phyloP scores from a whole-genome alignment of 2,329 filamentous ascomycete species.

The Cladosporium sphaerospermum region DNA sequence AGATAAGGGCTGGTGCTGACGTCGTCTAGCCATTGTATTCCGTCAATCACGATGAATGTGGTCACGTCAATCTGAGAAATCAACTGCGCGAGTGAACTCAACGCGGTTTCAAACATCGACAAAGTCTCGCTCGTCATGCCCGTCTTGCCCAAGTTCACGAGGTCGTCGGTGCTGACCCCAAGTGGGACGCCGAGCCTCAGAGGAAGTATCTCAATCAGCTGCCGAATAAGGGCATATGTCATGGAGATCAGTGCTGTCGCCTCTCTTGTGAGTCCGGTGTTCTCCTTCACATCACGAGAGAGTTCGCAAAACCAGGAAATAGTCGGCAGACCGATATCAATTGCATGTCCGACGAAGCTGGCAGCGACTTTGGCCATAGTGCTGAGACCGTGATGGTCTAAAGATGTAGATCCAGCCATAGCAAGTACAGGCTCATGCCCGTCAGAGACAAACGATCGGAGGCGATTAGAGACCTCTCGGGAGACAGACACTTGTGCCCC shows the following conservation, averaged over 20 bases:
- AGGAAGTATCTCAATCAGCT: conserved; percentile 14
- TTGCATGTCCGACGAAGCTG: conserved; percentile 11
- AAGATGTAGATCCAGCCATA: neutral
- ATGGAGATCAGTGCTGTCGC: conserved; percentile 7
- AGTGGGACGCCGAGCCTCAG: conserved; percentile 1
- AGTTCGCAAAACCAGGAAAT: conserved; percentile 12
- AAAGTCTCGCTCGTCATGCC: neutral
- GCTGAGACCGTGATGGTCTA: neutral
- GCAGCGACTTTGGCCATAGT: neutral
- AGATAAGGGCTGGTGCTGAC: conserved; percentile 7
- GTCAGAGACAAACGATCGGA: neutral
- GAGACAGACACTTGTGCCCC: neutral
- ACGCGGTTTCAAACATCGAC: neutral
- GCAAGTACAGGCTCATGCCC: neutral
- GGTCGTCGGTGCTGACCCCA: neutral
- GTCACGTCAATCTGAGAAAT: neutral
- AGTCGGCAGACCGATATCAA: neutral
- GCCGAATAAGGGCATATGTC: conserved; percentile 15
- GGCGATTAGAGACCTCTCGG: neutral
- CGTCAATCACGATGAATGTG: conserved; percentile 15
- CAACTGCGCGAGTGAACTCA: neutral
- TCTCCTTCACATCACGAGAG: neutral
- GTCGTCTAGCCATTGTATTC: conserved; percentile 17
- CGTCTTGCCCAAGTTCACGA: neutral
- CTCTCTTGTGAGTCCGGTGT: conserved; percentile 8